Evolutionary conservation across 305 asterid genomes (phyloP), one percentile per base, ranked within the genome.

Genomic region (Fraxinus platypoda): DNA sequence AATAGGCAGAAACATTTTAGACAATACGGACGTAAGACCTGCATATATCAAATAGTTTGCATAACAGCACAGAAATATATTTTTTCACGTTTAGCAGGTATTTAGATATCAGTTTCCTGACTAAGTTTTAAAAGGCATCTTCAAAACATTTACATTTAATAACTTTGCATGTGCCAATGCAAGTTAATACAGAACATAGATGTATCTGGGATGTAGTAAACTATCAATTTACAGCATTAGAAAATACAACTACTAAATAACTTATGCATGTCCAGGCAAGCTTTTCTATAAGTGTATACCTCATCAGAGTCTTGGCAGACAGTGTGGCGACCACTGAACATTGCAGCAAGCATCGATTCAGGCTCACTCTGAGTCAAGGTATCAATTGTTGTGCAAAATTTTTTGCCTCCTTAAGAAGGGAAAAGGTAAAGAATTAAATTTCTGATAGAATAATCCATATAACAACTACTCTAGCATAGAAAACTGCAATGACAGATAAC

Each of bases 321-420:
- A 38, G 95, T 87, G 87, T 95, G 98, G 76, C 98, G 95, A 78
- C 97, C 99, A 83, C 99, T 95, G 88, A 95, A 95, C 98, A 95
- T 95, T 33, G 97, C 99, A 11, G 97, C 95, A 81, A 95, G 97
- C 99, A 95, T 95, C 72, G 98, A 95, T 74, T 94, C 91, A 46
- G 99, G 97, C 84, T 95, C 98, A 33, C 98, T 91, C 82, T 88
- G 95, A 28, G 97, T 93, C 90, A 95, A 84, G 8, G 99, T 94
- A 89, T 90, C 98, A 71, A 87, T 80, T 34, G 98, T 95, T 6
- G 99, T 95, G 86, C 94, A 90, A 78, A 91, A 95, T 87, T 94
- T 95, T 86, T 90, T 93, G 81, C 98, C 99, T 79, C 99, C 98
- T 92, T 76, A 25, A 82, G 54, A 74, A 35, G 35, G 25, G 83